A percentile compares a stretch with the other conserved stretches of the same genome.
Evolutionary conservation across 768 basidiomycete genomes (phyloP).

Genomic region (Suillus tomentosus): DNA sequence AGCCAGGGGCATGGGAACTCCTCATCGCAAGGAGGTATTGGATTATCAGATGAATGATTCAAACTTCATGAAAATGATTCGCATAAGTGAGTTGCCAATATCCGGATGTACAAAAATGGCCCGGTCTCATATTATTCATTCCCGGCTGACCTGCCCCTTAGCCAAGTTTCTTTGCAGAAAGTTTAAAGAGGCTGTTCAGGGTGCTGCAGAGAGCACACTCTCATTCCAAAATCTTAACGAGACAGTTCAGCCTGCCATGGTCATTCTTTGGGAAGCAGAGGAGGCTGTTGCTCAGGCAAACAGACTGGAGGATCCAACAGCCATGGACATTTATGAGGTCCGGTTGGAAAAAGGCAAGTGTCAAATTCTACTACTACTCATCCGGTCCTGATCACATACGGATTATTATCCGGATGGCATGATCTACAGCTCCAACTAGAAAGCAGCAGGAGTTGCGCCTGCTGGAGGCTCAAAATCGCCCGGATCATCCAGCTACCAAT

Average conservation of each 20-base stretch:
- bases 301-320: not conserved
- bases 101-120: no score
- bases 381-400: no score
- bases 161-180: not conserved
- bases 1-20: not conserved
- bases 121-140: no score
- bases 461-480: no score
- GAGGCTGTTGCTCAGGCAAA: not conserved
- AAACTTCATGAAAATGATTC: no score
- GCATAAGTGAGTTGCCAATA: no score
- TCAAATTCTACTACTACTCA: no score
- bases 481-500: no score
- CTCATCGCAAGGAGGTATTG: constrained; percentile 17
- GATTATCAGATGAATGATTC: constrained; percentile 26
- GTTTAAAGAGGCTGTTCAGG: constrained; percentile 5
- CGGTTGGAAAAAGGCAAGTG: not conserved
- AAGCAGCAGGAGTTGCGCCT: no score
- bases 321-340: constrained; percentile 14
- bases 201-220: not conserved
- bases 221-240: not conserved
- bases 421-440: no score
- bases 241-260: not conserved
- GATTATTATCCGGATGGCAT: no score
- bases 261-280: constrained; percentile 5
- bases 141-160: not conserved